Evolutionary conservation across 192 early-diverging fungal species (phyloP), one percentile per base, ranked within the genome.

Genomic region (Mortierella alpina): DNA sequence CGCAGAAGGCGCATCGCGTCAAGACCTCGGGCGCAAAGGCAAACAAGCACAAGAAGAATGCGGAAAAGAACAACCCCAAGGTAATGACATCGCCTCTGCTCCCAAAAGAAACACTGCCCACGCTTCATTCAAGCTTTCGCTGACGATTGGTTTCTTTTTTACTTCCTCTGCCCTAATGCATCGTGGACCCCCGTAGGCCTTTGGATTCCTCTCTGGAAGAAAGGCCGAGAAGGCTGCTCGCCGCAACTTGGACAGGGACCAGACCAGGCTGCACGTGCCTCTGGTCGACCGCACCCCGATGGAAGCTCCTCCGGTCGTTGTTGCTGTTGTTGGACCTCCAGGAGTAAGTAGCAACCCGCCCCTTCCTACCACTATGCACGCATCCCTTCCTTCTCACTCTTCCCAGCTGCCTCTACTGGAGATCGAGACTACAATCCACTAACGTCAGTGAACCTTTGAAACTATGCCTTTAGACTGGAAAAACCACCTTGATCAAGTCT

Each of bases 271-370:
- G 59, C 98, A 99, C 87, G 95, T 99, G 0, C 97, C 98, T 31
- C 88, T 95, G 74, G 95, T 96, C 18, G 97, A 99, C 84, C 91
- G 96, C 66, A 96, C 96, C 31, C 95, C 96, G 0, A 80, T 92
- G 59, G 94, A 94, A 45, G 88, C 98, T 45, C 95, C 98, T 46
- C 98, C 98, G 18, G 87, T 97, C 40, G 86, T 99, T 0, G 90
- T 99, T 63, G 96, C 97, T 8, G 96, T 99, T 12, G 98, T 97
- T 56, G 98, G 98, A 13, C 98, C 98, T 44, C 96, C 93, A 70
- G 88, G 92, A 59, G 93, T 95, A 85, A 64, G 90, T 66, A 18
- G 47, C 18, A 46, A 11, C 10, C 10, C 42, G 31, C 55, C n/a
- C 18, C 20, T 48, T 12, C 23, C 15, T 1, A 59, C 20, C 22